Evolutionary conservation across 208 protist species (phyloP).

Genomic region (Acanthamoeba sp.): DNA sequence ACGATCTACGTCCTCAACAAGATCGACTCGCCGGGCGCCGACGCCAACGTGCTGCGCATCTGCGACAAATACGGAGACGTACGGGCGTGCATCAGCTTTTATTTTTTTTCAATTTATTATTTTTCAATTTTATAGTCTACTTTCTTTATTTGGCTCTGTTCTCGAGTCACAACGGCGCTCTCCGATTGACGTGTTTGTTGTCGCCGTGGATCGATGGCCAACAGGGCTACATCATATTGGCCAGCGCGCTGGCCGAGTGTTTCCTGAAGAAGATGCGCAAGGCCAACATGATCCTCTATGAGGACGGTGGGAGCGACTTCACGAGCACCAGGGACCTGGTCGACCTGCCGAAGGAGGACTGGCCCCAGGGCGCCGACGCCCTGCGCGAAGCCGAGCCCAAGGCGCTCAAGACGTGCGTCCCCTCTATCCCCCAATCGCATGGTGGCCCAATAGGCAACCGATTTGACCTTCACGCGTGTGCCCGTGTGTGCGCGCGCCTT

Average conservation of each 20-base stretch:
- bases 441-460: too few species aligned
- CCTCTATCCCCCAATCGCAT: too few species aligned
- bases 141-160: too few species aligned
- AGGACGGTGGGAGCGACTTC: constrained; percentile 77
- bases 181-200: background rate
- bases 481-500: too few species aligned
- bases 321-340: constrained; percentile 39
- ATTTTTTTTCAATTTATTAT: too few species aligned
- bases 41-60: constrained; percentile 81
- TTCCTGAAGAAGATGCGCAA: constrained; percentile 84
- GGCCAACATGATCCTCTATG: constrained; percentile 77
- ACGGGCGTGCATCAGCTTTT: too few species aligned
- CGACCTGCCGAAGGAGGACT: constrained; percentile 22
- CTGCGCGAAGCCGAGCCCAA: constrained; percentile 1
- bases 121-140: too few species aligned
- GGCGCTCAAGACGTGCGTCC: constrained; percentile 36
- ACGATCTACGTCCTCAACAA: constrained; percentile 85
- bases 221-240: constrained; percentile 76
- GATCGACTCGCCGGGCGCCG: constrained; percentile 77
- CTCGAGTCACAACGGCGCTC: too few species aligned
- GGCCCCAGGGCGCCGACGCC: constrained; percentile 16
- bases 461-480: too few species aligned
- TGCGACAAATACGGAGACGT: constrained; percentile 80
- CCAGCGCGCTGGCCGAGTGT: constrained; percentile 82
- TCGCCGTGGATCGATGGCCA: background rate